Conservation (phyloP, 2,329 filamentous ascomycete genomes). For the Colletotrichum sp. region DNA sequence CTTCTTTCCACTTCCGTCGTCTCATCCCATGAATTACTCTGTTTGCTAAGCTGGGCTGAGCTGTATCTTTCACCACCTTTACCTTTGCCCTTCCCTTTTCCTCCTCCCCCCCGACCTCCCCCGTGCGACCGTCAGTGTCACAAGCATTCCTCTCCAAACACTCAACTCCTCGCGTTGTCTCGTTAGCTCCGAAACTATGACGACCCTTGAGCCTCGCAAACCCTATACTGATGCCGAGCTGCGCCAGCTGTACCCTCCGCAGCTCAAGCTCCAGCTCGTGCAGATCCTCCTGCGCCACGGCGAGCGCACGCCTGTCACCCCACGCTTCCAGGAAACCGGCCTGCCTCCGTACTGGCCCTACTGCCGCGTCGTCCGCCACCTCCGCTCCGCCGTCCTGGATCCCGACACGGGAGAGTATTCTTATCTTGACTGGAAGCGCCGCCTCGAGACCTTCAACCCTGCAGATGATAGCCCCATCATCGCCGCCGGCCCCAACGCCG, state of each 20-base stretch:
- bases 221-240: slow-evolving; percentile 86
- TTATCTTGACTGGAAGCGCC: slow-evolving; percentile 67
- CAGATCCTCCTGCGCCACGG: slow-evolving; percentile 85
- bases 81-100: neutral
- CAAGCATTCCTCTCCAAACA: slow-evolving; percentile 13
- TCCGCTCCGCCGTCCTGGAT: slow-evolving; percentile 60
- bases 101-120: neutral
- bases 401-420: slow-evolving; percentile 43
- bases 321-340: slow-evolving; percentile 84
- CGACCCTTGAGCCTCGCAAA: slow-evolving; percentile 73
- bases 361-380: slow-evolving; percentile 76
- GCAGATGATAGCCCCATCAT: slow-evolving; percentile 70
- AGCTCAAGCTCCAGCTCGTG: slow-evolving; percentile 84
- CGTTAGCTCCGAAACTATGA: slow-evolving; percentile 60
- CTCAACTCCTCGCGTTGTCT: neutral
- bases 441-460: slow-evolving; percentile 81
- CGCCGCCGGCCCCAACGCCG: slow-evolving; percentile 69
- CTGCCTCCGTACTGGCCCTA: slow-evolving; percentile 84
- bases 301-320: slow-evolving; percentile 81
- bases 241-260: slow-evolving; percentile 77
- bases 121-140: neutral
- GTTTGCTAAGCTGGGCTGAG: neutral
- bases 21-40: slow-evolving; percentile 1
- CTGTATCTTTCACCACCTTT: neutral
- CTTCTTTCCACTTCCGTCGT: neutral